Percentiles rank a stretch among this genome's conserved stretches.
These are phyloP conservation scores for Aspergillus spinulosporus DNA, from an alignment of 2,329 filamentous ascomycete species.

Conservation along the genomic window DNA sequence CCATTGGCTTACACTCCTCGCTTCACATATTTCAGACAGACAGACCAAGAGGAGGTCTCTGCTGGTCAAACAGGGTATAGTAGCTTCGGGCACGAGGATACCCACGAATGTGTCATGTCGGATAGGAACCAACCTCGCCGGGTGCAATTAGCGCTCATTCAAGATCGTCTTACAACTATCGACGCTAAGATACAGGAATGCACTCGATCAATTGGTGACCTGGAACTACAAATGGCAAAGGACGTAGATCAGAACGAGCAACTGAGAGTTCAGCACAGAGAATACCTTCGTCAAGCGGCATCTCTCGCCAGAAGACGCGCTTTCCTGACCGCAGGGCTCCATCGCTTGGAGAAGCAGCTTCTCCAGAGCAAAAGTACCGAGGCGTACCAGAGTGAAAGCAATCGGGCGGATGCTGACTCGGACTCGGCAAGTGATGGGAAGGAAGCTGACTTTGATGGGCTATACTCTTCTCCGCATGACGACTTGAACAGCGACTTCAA, in stretches of 20 bases:
- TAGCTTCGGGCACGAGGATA: constrained; percentile 88
- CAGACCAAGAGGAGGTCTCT: constrained; percentile 81
- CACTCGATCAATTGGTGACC: constrained; percentile 69
- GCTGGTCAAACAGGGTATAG: constrained; percentile 75
- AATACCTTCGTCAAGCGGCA: constrained; percentile 57
- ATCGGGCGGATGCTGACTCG: constrained; percentile 29
- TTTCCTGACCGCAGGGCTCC: constrained; percentile 60
- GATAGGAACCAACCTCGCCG: constrained; percentile 82
- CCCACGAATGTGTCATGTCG: constrained; percentile 94
- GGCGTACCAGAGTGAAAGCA: constrained; percentile 26
- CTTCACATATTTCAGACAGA: constrained; percentile 96
- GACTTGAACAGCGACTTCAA: constrained; percentile 95
- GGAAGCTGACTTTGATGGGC: constrained; percentile 52
- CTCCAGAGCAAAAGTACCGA: constrained; percentile 43
- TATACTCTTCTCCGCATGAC: constrained; percentile 68
- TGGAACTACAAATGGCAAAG: constrained; percentile 63
- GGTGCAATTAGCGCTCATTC: constrained; percentile 83
- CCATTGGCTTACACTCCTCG: constrained; percentile 91
- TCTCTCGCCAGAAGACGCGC: constrained; percentile 59
- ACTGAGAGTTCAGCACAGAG: constrained; percentile 47
- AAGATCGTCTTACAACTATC: constrained; percentile 75
- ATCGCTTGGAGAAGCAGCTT: constrained; percentile 56
- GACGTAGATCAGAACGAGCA: constrained; percentile 54
- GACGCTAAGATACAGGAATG: constrained; percentile 76
- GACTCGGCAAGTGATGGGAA: constrained; percentile 58